Percentiles rank a stretch among this genome's conserved stretches.
Conservation (phyloP, 805 yeast species). For the Starmerella potacharoeniae region DNA sequence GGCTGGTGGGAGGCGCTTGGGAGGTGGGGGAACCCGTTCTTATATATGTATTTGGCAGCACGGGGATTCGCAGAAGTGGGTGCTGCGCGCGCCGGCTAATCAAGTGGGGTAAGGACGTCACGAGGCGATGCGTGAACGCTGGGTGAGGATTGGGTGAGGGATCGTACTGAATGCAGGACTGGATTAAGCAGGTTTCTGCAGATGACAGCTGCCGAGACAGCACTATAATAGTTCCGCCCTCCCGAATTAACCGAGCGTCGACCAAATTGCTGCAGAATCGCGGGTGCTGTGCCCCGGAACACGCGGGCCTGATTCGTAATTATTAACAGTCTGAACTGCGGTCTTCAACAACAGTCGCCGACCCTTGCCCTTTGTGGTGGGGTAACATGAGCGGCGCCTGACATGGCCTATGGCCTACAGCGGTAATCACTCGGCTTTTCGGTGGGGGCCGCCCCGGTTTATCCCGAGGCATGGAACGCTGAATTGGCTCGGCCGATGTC, state of each 20-base stretch:
- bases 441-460: neutral
- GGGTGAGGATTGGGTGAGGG: neutral
- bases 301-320: neutral
- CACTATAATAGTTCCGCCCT: too few relatives aligned
- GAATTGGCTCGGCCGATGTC: too few relatives aligned
- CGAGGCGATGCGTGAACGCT: neutral
- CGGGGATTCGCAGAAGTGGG: conserved; percentile 2
- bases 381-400: neutral
- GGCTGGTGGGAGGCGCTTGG: neutral
- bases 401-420: neutral
- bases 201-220: too few relatives aligned
- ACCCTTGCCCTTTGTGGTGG: neutral
- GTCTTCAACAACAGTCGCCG: neutral
- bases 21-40: neutral
- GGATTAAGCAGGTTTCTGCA: too few relatives aligned
- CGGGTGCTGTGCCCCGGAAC: neutral
- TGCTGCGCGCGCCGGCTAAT: conserved; percentile 2
- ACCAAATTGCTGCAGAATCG: too few relatives aligned
- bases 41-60: conserved; percentile 3
- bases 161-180: neutral
- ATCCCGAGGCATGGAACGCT: neutral
- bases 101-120: conserved; percentile 7
- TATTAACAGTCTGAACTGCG: neutral
- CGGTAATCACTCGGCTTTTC: neutral
- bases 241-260: too few relatives aligned